Evolutionary conservation across 306 rosid genomes (phyloP).

Genomic region (Cucurbita pepo): DNA sequence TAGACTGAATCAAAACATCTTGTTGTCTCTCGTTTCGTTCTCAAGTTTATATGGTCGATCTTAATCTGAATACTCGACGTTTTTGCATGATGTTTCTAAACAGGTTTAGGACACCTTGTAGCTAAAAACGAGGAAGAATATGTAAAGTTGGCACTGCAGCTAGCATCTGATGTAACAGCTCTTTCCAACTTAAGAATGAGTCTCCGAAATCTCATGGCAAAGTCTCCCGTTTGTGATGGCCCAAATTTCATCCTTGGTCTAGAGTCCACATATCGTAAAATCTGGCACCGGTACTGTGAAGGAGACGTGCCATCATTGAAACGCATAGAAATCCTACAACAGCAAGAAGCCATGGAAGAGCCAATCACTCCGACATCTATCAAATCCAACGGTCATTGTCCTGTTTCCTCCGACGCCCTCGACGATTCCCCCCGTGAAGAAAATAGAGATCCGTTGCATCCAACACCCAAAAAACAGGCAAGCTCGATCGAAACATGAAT

Average conservation of each 20-base stretch:
- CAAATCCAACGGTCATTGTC: slow-evolving; percentile 44
- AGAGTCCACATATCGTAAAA: slow-evolving; percentile 53
- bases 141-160: slow-evolving; percentile 56
- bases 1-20: background rate
- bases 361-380: slow-evolving; percentile 27
- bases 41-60: background rate
- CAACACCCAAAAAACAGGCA: slow-evolving; percentile 19
- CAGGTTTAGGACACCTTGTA: slow-evolving; percentile 58
- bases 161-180: slow-evolving; percentile 74
- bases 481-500: slow-evolving; percentile 18
- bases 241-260: slow-evolving; percentile 48
- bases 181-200: slow-evolving; percentile 64
- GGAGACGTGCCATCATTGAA: slow-evolving; percentile 82
- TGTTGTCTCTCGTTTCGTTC: background rate
- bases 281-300: slow-evolving; percentile 81
- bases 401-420: slow-evolving; percentile 14
- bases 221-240: slow-evolving; percentile 81
- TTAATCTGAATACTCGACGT: background rate
- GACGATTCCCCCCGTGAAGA: slow-evolving; percentile 26
- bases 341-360: slow-evolving; percentile 15
- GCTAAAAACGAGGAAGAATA: slow-evolving; percentile 86
- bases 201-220: slow-evolving; percentile 70
- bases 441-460: slow-evolving; percentile 42
- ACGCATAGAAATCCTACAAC: slow-evolving; percentile 36
- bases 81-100: background rate